Base-by-base conservation (phyloP, 2,329 filamentous ascomycete species). In the Ceratocystis harringtonii region DNA sequence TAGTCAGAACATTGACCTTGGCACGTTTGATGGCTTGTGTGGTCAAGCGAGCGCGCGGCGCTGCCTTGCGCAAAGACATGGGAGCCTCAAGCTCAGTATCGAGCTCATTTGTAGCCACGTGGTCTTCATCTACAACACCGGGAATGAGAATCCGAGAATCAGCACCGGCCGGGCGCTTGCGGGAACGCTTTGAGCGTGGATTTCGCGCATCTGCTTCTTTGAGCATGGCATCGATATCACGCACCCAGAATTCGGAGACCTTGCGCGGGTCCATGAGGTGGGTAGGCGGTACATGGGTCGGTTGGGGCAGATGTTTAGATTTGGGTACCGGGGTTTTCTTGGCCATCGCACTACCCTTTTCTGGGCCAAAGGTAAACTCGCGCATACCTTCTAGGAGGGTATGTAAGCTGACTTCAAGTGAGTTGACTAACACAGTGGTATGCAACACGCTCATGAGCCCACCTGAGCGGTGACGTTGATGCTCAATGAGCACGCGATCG, bases 241-340 rank as follows among this genome's bases (percentile, higher is more conserved):
- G 50, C 22, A 66, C 52, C 65, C 65, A 66, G 19, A 60, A 66
- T 28, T 61, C 57, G 7, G 64, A 61, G 32, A 65, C 58, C 44
- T 60, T 66, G 32, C 30, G 57, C 8, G 61, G 50, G 28, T 60
- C 50, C 61, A 66, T 30, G 22, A 60, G 7, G 28, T 45, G 28
- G 15, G 61, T 63, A 8, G 50, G 17, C 3, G 61, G 65, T 4
- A 45, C 48, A 5, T 22, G 7, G 1, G 41, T 5, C 22, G 36
- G 7, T 1, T 5, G 25, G 41, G 32, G 19, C 28, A 4, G 17
- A 10, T 36, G 17, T n/a, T 10, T 41, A 32, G 55, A n/a, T 36
- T 10, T 32, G 22, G 15, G 8, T 19, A 12, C 25, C 8, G 57
- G 7, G 2, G 25, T 2, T 19, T 30, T 22, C 15, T 8, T n/a